A percentile compares a stretch with the other conserved stretches of the same genome.
phyloP scores from a whole-genome alignment of 2,329 filamentous ascomycete species.

The Arthrobotrys entomopaga region DNA sequence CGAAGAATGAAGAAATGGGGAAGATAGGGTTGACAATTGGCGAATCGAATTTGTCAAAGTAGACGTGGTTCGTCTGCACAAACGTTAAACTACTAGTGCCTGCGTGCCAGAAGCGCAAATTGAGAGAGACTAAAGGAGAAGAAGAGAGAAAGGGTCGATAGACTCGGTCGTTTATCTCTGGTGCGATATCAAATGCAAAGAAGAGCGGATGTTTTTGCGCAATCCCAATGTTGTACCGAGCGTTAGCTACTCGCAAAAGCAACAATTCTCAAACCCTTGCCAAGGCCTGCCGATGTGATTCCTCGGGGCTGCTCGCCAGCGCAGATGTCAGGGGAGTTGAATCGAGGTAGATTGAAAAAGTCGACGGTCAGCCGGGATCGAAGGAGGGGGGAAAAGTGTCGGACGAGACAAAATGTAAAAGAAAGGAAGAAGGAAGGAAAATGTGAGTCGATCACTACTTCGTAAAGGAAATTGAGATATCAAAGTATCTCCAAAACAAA shows the following conservation, averaged over 20 bases:
- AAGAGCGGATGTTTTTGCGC: slow-evolving; percentile 48
- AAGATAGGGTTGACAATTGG: slow-evolving; percentile 21
- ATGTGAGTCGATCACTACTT: no score
- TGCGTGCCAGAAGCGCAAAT: slow-evolving; percentile 47
- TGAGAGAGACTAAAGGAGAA: slow-evolving; percentile 17
- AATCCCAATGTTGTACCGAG: slow-evolving; percentile 40
- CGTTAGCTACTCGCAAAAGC: slow-evolving; percentile 17
- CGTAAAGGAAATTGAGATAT: not conserved
- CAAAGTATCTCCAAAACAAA: slow-evolving; percentile 36
- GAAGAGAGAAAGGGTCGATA: slow-evolving; percentile 18
- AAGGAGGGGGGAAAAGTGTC: slow-evolving; percentile 9
- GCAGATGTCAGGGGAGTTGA: slow-evolving; percentile 40
- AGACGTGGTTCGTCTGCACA: not conserved
- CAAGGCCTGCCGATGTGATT: slow-evolving; percentile 22
- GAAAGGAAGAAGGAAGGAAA: slow-evolving; percentile 11
- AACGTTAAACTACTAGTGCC: slow-evolving; percentile 42
- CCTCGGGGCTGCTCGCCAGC: slow-evolving; percentile 33
- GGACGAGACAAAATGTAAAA: not conserved
- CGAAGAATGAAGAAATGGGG: slow-evolving; percentile 15
- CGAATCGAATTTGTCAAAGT: not conserved
- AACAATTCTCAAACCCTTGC: slow-evolving; percentile 16
- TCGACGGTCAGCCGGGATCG: not conserved
- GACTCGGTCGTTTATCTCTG: slow-evolving; percentile 31
- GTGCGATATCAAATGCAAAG: slow-evolving; percentile 31
- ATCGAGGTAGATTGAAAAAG: slow-evolving; percentile 49